phyloP scores from a whole-genome alignment of 768 basidiomycete genomes.

The Kwoniella pini region DNA sequence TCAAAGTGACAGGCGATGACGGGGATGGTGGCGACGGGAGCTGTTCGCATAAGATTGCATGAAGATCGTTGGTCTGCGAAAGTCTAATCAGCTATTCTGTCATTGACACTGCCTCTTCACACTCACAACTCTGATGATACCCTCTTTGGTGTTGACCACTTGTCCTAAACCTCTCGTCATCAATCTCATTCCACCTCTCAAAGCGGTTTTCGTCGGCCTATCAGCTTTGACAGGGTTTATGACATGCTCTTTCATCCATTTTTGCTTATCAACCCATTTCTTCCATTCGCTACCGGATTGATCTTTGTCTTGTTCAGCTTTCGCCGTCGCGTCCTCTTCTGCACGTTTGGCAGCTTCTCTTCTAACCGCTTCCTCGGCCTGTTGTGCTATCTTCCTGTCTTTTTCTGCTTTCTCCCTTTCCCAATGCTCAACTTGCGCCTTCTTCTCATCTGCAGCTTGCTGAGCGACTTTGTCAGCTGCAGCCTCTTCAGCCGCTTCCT shows the following conservation, averaged over 20 bases:
- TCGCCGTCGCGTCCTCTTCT: constrained; percentile 21
- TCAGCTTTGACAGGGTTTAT: constrained; percentile 66
- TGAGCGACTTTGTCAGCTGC: constrained; percentile 41
- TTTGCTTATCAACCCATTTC: constrained; percentile 46
- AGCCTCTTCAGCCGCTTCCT: constrained; percentile 55
- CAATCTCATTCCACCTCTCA: constrained; percentile 42
- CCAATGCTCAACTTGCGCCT: too few relatives aligned
- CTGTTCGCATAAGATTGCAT: constrained; percentile 57
- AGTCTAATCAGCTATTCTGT: too few relatives aligned
- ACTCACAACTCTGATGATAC: constrained; percentile 44
- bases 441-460: not conserved
- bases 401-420: constrained; percentile 58
- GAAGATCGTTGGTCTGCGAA: constrained; percentile 47
- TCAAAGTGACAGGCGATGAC: constrained; percentile 30
- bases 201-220: constrained; percentile 33
- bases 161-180: constrained; percentile 50
- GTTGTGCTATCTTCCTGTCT: constrained; percentile 56
- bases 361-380: constrained; percentile 20
- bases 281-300: constrained; percentile 36
- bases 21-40: constrained; percentile 23
- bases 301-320: constrained; percentile 32
- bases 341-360: constrained; percentile 15
- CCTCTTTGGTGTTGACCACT: constrained; percentile 46
- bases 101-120: too few relatives aligned
- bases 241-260: constrained; percentile 41